Evolutionary conservation across 2,329 filamentous ascomycete species (phyloP), one percentile per base, ranked within the genome.

Genomic region (Monilinia fructigena): DNA sequence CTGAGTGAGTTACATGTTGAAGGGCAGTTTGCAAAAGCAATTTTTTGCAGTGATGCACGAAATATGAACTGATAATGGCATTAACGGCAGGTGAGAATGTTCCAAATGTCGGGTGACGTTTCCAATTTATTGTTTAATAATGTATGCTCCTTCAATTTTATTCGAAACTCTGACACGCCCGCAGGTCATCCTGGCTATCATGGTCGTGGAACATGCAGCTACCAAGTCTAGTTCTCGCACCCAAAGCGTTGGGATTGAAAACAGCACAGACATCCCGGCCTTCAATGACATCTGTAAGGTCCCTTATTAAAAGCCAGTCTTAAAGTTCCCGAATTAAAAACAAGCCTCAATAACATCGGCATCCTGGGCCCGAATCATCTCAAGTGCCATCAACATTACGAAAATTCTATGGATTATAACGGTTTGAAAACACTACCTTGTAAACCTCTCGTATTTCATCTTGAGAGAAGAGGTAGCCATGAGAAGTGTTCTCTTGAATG

Each of bases 241-340:
- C 35, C 23, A 42, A n/a, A 12, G 40, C 7, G 23, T 12, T 40
- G n/a, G 54, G 35, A 40, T 56, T 16, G 1, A 56, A 56, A 0
- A 4, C 0, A 10, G 7, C 35, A 31, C 23, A 16, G 2, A 1
- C 2, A 23, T 3, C 2, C 35, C n/a, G 38, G 2, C 10, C 6
- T 23, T n/a, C 6, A 2, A n/a, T 11, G 7, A 20, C 10, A 10
- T 48, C 6, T 7, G 4, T 2, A n/a, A 48, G 8, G 10, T 48
- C 7, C 0, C n/a, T 8, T 11, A 3, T 18, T 6, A 48, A 20
- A 20, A 42, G 12, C 4, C 4, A 14, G 40, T 16, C 18, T 16
- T 14, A 16, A 3, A 14, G 4, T 16, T 14, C 10, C 40, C 47
- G 23, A 20, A n/a, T n/a, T 7, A 2, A 8, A 8, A 10, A n/a